Percentiles rank a stretch among this genome's conserved stretches.
Conservation (phyloP, 306 rosid genomes). For the Arachis stenosperma region DNA sequence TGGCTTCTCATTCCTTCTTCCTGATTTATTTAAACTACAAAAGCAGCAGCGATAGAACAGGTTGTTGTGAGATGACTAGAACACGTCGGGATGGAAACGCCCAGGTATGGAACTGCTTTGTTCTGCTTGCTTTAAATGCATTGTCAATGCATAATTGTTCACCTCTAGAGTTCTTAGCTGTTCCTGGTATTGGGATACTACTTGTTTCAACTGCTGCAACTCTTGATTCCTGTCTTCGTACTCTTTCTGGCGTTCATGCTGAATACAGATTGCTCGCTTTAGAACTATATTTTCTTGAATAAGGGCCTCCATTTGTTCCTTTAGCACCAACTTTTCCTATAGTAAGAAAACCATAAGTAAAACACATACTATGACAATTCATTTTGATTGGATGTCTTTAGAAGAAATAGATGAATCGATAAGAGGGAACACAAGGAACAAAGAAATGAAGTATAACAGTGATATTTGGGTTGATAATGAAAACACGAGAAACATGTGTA, state of each 20-base stretch:
- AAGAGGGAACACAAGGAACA: neutral
- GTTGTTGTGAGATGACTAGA: conserved; percentile 41
- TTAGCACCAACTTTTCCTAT: conserved; percentile 74
- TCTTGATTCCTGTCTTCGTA: conserved; percentile 66
- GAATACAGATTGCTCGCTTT: conserved; percentile 76
- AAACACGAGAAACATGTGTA: neutral
- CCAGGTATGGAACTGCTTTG: conserved; percentile 86
- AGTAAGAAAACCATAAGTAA: conserved; percentile 30
- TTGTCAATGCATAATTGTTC: conserved; percentile 81
- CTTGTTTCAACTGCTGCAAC: conserved; percentile 72
- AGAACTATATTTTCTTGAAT: conserved; percentile 74
- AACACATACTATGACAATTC: conserved; percentile 5
- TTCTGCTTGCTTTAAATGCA: conserved; percentile 88
- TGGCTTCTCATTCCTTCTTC: conserved; percentile 14
- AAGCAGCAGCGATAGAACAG: neutral
- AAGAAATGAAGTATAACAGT: neutral
- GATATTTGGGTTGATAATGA: neutral
- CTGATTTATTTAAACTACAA: conserved; percentile 25
- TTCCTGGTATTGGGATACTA: conserved; percentile 78
- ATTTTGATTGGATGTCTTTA: neutral
- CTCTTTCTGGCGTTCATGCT: conserved; percentile 80
- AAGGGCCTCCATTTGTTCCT: conserved; percentile 76
- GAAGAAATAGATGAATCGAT: neutral
- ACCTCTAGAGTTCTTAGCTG: conserved; percentile 88
- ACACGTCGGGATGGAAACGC: conserved; percentile 83